These are phyloP conservation scores for Claviceps sp. DNA, from an alignment of 2,329 filamentous ascomycete genomes.

Conservation along the genomic window DNA sequence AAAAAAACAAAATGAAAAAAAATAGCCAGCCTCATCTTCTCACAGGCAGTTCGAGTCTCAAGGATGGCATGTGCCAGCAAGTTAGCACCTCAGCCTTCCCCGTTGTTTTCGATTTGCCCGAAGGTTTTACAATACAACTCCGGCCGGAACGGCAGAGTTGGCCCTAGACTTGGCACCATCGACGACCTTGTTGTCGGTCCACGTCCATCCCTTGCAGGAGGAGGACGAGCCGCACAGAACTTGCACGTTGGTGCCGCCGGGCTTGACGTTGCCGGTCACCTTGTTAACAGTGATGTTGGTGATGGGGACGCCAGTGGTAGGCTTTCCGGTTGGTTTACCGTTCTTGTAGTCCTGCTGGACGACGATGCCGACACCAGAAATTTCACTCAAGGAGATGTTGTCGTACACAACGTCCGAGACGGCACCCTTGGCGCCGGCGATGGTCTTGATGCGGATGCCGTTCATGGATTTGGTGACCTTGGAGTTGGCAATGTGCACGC, in stretches of 20 bases:
- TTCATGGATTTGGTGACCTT: neutral
- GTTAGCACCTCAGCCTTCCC: neutral
- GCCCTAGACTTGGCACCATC: neutral
- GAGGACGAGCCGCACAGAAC: neutral
- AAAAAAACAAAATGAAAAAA: neutral
- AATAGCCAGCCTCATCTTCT: neutral
- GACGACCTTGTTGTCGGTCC: neutral
- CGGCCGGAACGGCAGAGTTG: neutral
- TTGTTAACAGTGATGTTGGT: slow-evolving; percentile 30
- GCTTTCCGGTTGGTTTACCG: slow-evolving; percentile 29
- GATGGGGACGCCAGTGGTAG: slow-evolving; percentile 38
- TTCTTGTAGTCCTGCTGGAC: slow-evolving; percentile 35
- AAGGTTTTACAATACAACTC: slow-evolving; percentile 4
- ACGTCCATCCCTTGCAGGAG: neutral
- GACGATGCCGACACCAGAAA: slow-evolving; percentile 25
- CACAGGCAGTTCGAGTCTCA: neutral
- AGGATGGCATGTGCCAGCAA: neutral
- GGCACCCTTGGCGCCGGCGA: neutral
- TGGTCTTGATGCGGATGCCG: slow-evolving; percentile 1
- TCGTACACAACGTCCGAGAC: neutral
- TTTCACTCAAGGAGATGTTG: slow-evolving; percentile 13
- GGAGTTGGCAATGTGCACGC: slow-evolving; percentile 1
- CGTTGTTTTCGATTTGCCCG: neutral
- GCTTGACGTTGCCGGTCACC: neutral
- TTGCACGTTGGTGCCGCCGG: neutral